Evolutionary conservation across 495 filamentous ascomycete genomes (phyloP).

Genomic region (Podospora conica): DNA sequence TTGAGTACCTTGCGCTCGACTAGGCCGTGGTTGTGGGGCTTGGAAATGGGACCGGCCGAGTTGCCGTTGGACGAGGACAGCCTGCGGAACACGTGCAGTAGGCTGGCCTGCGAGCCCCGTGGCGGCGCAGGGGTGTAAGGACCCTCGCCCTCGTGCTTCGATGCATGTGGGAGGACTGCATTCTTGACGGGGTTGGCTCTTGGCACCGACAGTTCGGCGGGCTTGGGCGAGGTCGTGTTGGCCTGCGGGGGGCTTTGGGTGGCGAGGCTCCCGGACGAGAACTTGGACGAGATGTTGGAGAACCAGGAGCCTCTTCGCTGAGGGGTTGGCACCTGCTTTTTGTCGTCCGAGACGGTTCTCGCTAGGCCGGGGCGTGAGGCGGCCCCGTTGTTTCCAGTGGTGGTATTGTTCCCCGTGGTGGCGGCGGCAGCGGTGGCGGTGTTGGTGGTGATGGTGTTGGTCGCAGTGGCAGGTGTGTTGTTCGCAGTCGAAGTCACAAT

Average conservation of each 20-base stretch:
- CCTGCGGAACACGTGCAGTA: slow-evolving; percentile 75
- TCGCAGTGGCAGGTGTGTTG: background rate
- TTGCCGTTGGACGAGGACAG: slow-evolving; percentile 63
- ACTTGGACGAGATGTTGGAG: slow-evolving; percentile 85
- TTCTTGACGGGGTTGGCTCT: slow-evolving; percentile 47
- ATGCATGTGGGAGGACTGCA: slow-evolving; percentile 46
- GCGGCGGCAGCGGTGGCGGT: background rate
- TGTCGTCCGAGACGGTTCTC: slow-evolving; percentile 32
- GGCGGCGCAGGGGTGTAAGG: slow-evolving; percentile 65
- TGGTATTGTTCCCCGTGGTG: slow-evolving; percentile 9
- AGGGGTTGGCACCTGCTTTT: slow-evolving; percentile 23
- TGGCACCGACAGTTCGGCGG: slow-evolving; percentile 52
- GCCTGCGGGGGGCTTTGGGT: slow-evolving; percentile 39
- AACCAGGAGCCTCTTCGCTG: slow-evolving; percentile 80
- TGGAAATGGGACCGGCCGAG: slow-evolving; percentile 27
- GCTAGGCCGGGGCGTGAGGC: slow-evolving; percentile 31
- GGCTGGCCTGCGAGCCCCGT: slow-evolving; percentile 57
- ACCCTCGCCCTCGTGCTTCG: slow-evolving; percentile 44
- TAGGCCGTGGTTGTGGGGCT: slow-evolving; percentile 46
- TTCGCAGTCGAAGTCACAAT: background rate
- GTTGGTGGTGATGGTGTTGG: background rate
- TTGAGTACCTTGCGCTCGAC: slow-evolving; percentile 82
- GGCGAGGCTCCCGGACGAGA: slow-evolving; percentile 58
- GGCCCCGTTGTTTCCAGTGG: slow-evolving; percentile 3
- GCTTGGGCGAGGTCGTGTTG: slow-evolving; percentile 39